phyloP scores from a whole-genome alignment of 164 flowering plant species.

The Magnolia kwangsiensis region DNA sequence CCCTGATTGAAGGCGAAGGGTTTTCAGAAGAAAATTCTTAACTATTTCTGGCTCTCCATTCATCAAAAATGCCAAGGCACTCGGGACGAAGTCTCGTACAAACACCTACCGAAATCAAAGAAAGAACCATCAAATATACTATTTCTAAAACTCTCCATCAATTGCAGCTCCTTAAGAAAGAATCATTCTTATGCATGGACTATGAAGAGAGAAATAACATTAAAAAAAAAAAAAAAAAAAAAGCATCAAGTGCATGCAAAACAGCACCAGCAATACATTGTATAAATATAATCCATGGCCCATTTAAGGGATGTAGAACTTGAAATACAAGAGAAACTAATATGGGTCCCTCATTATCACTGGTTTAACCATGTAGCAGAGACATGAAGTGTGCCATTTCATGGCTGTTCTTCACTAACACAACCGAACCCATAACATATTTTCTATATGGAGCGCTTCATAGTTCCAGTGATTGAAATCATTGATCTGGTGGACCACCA shows the following conservation, averaged over 20 bases:
- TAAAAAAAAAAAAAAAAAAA: too few relatives aligned
- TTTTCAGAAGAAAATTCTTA: conserved; percentile 68
- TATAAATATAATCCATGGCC: background rate
- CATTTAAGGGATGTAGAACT: background rate
- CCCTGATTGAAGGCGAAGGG: conserved; percentile 82
- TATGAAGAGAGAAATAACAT: background rate
- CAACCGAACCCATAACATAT: background rate
- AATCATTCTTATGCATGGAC: background rate
- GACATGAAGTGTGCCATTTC: background rate
- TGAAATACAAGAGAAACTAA: background rate
- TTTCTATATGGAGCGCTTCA: background rate
- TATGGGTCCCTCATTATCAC: background rate
- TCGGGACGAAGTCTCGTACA: conserved; percentile 84
- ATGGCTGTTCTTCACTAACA: background rate
- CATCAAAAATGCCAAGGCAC: conserved; percentile 84
- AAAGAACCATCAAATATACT: background rate
- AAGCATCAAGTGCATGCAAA: background rate
- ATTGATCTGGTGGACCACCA: background rate
- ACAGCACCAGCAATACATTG: background rate
- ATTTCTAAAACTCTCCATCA: background rate
- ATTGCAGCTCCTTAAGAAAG: background rate
- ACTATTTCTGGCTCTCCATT: conserved; percentile 82
- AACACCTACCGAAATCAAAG: conserved; percentile 48
- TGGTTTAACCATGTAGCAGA: background rate
- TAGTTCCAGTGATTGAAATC: background rate